phyloP scores from a whole-genome alignment of 2,329 filamentous ascomycete genomes.

The Claviceps sp. region DNA sequence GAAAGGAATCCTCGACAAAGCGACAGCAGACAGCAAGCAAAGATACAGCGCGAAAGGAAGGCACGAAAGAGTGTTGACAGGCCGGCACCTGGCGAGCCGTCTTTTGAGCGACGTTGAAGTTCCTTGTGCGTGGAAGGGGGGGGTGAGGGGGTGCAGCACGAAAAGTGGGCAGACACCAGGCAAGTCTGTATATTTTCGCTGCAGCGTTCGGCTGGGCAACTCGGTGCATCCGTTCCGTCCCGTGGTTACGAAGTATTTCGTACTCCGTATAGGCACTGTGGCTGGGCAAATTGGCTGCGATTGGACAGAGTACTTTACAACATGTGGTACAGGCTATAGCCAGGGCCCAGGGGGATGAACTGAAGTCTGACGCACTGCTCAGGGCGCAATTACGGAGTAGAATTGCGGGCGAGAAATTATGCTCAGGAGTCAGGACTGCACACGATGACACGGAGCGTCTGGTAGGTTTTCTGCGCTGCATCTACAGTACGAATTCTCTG shows the following conservation, averaged over 20 bases:
- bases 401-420: too few relatives aligned
- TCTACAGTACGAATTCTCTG: too few relatives aligned
- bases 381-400: too few relatives aligned
- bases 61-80: background rate
- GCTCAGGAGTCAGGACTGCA: too few relatives aligned
- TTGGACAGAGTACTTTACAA: background rate
- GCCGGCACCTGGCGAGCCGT: background rate
- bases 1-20: background rate
- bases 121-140: background rate
- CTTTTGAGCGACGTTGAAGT: background rate
- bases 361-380: too few relatives aligned
- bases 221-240: background rate
- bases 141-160: background rate
- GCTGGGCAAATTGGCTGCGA: background rate
- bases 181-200: too few relatives aligned
- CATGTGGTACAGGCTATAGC: too few relatives aligned
- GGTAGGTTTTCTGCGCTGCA: background rate
- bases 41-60: background rate
- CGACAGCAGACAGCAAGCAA: background rate
- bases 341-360: too few relatives aligned
- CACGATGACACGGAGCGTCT: too few relatives aligned
- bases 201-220: background rate
- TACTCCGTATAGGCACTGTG: background rate
- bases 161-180: background rate
- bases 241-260: too few relatives aligned